These are phyloP conservation scores for Metrosideros polymorpha DNA, from an alignment of 441 rosid genomes.

Conservation along the genomic window DNA sequence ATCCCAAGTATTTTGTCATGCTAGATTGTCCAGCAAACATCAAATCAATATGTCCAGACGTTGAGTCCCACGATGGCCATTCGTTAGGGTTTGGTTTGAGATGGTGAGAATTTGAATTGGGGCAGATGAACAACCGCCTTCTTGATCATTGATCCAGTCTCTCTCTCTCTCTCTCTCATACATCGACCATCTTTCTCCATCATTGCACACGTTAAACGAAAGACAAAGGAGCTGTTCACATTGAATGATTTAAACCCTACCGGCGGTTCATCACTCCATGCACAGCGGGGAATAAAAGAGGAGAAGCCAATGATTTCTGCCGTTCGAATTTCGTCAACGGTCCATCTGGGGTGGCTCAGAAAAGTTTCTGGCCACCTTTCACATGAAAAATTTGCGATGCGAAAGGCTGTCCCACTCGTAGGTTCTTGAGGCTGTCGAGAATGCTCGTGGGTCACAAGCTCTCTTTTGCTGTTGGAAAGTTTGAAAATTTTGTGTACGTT, in stretches of 20 bases:
- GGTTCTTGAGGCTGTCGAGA: not conserved
- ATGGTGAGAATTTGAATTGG: not conserved
- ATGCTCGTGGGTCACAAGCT: not conserved
- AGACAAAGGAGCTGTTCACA: not conserved
- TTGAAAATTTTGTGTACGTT: not conserved
- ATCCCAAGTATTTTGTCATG: not conserved
- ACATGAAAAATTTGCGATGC: not conserved
- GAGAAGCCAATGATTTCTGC: not conserved
- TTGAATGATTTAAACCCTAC: not conserved
- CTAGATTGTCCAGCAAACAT: not conserved
- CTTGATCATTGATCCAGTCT: not conserved
- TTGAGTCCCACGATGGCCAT: not conserved
- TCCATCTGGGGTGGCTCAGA: not conserved
- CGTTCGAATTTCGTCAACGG: not conserved
- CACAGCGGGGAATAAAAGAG: too few relatives aligned
- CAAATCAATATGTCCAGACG: not conserved
- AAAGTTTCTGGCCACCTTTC: not conserved
- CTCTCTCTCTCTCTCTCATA: not conserved
- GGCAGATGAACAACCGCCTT: not conserved
- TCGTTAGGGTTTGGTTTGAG: not conserved
- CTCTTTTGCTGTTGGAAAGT: not conserved
- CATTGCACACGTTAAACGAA: not conserved
- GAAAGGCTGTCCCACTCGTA: not conserved
- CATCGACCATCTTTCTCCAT: not conserved
- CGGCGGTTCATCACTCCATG: too few relatives aligned